phyloP scores from a whole-genome alignment of 1,284 basidiomycete genomes.

The Puccinia polysora region DNA sequence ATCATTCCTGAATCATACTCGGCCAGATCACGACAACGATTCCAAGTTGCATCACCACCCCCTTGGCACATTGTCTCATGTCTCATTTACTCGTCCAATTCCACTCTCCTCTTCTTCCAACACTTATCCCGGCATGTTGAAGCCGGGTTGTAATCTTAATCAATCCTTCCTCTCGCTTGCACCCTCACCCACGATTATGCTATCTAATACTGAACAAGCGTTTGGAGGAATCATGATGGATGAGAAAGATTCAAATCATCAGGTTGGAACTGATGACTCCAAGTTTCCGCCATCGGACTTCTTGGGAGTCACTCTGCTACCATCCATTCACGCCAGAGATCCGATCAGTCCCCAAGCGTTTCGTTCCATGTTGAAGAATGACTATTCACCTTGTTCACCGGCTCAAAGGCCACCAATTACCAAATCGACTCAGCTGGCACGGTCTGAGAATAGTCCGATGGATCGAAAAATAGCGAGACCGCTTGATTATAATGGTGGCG shows the following conservation, averaged over 20 bases:
- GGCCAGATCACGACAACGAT: too few relatives aligned
- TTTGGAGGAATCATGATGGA: background rate
- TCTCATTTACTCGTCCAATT: background rate
- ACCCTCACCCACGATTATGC: background rate
- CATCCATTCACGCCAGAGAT: too few relatives aligned
- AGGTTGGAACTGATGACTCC: too few relatives aligned
- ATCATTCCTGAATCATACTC: too few relatives aligned
- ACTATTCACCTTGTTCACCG: conserved; percentile 13
- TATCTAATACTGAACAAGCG: background rate
- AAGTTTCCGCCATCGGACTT: background rate
- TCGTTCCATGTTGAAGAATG: background rate
- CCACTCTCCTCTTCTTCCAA: background rate
- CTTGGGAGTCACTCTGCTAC: background rate
- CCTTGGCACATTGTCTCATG: conserved; percentile 18
- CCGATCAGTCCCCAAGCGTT: too few relatives aligned
- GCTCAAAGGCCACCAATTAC: background rate
- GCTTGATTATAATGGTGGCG: too few relatives aligned
- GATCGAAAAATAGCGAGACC: too few relatives aligned
- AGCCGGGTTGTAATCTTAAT: conserved; percentile 11
- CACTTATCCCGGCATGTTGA: background rate
- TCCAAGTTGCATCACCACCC: too few relatives aligned
- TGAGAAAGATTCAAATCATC: background rate
- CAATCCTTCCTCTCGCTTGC: conserved; percentile 10
- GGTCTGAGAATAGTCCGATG: too few relatives aligned
- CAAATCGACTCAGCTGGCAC: background rate